Evolutionary conservation across 257 asterid genomes (phyloP).

Genomic region (Lavandula angustifolia): DNA sequence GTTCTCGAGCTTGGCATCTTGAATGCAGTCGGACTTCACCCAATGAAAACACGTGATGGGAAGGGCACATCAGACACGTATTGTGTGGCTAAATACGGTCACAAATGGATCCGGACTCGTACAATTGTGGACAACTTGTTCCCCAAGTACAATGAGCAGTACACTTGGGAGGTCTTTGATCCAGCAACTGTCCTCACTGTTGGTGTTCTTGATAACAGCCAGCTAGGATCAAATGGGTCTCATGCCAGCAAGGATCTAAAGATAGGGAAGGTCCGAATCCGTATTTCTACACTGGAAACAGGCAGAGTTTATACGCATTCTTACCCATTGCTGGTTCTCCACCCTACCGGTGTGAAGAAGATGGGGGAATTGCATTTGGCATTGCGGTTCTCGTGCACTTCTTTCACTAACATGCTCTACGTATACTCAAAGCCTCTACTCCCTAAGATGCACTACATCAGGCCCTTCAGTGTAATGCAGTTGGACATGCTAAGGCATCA

Average conservation of each 20-base stretch:
- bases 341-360: slow-evolving; percentile 80
- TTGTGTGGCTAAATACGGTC: slow-evolving; percentile 89
- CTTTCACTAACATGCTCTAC: slow-evolving; percentile 70
- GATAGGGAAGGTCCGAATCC: slow-evolving; percentile 88
- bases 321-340: slow-evolving; percentile 76
- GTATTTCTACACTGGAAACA: slow-evolving; percentile 82
- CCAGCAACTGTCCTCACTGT: slow-evolving; percentile 89
- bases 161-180: slow-evolving; percentile 92
- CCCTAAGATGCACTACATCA: slow-evolving; percentile 81
- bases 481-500: slow-evolving; percentile 84
- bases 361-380: slow-evolving; percentile 95
- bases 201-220: slow-evolving; percentile 84
- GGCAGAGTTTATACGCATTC: slow-evolving; percentile 88
- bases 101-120: slow-evolving; percentile 87
- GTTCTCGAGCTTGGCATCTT: slow-evolving; percentile 72
- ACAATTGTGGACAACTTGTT: slow-evolving; percentile 73
- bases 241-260: slow-evolving; percentile 61
- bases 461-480: slow-evolving; percentile 85
- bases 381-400: slow-evolving; percentile 72
- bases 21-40: slow-evolving; percentile 82
- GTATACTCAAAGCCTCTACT: slow-evolving; percentile 67
- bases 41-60: slow-evolving; percentile 79
- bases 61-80: slow-evolving; percentile 85
- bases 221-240: slow-evolving; percentile 53
- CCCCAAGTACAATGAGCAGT: slow-evolving; percentile 84